Base-by-base conservation (phyloP, 371 early-diverging fungal species). In the Mortierella sp. region DNA sequence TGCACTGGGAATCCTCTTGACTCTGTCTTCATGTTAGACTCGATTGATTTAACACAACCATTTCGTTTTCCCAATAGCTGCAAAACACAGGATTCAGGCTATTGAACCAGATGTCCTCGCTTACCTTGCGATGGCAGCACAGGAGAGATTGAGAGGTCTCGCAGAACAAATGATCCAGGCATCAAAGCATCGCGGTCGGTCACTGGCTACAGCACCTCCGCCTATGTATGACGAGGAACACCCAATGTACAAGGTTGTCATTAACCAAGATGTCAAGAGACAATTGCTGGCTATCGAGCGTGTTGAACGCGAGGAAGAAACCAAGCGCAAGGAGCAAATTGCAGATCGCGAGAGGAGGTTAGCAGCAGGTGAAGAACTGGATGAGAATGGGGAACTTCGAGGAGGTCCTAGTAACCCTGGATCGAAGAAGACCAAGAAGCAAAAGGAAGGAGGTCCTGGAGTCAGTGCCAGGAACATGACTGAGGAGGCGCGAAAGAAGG, bases 281-380 rank as follows among this genome's bases (percentile, higher is more conserved):
- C 93, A 93, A 65, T 78, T 93, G 17, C 60, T 85, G 51, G 91
- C 90, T 1, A 77, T 93, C 51, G 92, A 92, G 70, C 86, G 92
- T 52, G 89, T 89, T 2, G 92, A 91, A 48, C 80, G 88, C 54
- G 87, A 92, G 67, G 85, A 86, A 54, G 91, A 91, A 47, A 81
- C 86, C 8, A 84, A 83, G 54, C 85, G 88, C 25, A 84, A 83
- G 50, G 85, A 72, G n/a, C 66, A 61, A n/a, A 67, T 87, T 28
- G 77, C 81, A 5, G 86, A 86, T 41, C 73, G 81, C 14, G 86
- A 83, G 54, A 60, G 83, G 53, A 67, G 80, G 37, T 69, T 83
- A 10, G 80, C 84, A 2, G 77, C 83, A 43, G 85, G 82, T 3
- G 88, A 83, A 10, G 84, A 80, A 9, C 49, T 59, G 45, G 63